These are phyloP conservation scores for Rhododendron simsii DNA, from an alignment of 148 eudicot species.

Conservation along the genomic window DNA sequence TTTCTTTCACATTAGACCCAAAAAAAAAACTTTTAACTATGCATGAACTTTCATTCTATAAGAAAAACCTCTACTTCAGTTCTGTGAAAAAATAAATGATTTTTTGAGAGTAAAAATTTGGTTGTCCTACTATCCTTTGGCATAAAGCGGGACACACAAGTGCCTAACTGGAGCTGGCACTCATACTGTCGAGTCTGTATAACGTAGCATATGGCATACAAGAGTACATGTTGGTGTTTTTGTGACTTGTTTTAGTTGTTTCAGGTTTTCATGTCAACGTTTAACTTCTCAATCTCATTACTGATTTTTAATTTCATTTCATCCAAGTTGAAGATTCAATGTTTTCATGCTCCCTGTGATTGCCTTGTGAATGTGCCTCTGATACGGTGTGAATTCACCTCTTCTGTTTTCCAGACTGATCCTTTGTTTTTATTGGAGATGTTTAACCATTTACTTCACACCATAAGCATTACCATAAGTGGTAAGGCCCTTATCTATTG, in stretches of 20 bases:
- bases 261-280: background rate
- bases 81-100: background rate
- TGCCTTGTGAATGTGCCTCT: background rate
- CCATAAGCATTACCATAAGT: background rate
- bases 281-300: background rate
- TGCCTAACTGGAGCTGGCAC: background rate
- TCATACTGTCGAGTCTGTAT: background rate
- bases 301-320: background rate
- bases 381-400: background rate
- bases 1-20: background rate
- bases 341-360: background rate
- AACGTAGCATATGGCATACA: background rate
- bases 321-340: background rate
- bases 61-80: background rate
- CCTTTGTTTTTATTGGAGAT: background rate
- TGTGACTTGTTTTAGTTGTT: background rate
- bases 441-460: background rate
- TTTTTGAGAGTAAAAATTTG: too few species aligned
- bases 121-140: background rate
- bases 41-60: background rate
- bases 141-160: background rate
- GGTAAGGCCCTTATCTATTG: background rate
- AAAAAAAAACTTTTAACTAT: background rate
- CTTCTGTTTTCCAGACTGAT: background rate
- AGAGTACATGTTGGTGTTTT: background rate